Base-by-base conservation (phyloP, 1,284 basidiomycete species). In the Tilletia caries region DNA sequence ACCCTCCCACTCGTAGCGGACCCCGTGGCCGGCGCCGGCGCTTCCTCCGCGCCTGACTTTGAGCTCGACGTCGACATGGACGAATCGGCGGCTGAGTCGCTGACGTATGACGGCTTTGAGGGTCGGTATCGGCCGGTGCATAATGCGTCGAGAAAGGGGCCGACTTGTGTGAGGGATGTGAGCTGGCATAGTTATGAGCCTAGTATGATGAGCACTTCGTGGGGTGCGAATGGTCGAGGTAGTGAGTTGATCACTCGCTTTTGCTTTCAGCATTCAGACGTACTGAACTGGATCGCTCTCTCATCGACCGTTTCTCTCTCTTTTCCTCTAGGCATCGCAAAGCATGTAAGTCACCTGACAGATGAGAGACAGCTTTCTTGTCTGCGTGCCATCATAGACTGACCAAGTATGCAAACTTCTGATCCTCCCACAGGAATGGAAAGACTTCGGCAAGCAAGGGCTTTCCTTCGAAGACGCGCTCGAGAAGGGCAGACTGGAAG, bases 101-200 rank as follows among this genome's bases (percentile, higher is more conserved):
- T 68, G 25, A 54, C 29, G 25, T 67, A 67, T 27, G 72, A 73
- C 44, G 68, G 68, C 44, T 68, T 66, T 37, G 58, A 48, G 8
- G 70, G 70, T 20, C 60, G 66, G 1, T 13, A 62, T 12, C 43
- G 41, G 29, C 41, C 58, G 2, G 34, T 33, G 23, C 13, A 33
- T 15, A 29, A 34, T 32, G 43, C 46, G 23, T 10, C 27, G 13
- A 10, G 23, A 20, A 2, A 23, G 29, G 27, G 6, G 64, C 64
- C 8, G 70, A 70, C 44, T 81, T 83, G 70, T 23, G 92, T 97
- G 0, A 89, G 95, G 68, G 95, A 98, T 80, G 93, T 98, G 68
- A 91, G 90, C 80, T 95, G 93, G 93, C 91, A 92, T 82, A 88
- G 90, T 86, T 88, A 85, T 87, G 90, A 95, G 86, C 93, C 95